Conservation (phyloP, 345 rosid genomes). For the Eucalyptus paniculata region DNA sequence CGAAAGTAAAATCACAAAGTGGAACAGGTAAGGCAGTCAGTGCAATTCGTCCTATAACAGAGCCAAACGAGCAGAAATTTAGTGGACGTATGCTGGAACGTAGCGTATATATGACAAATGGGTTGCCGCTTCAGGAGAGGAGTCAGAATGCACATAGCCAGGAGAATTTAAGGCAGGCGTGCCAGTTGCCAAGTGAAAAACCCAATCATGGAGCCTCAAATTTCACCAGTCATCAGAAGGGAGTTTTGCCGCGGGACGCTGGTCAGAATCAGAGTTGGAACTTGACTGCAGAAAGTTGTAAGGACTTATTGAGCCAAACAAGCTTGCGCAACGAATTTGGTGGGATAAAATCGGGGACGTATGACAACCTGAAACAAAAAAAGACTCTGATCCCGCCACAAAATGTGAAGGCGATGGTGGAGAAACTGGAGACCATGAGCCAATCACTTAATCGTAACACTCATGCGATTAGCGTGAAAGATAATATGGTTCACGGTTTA, state of each 20-base stretch:
- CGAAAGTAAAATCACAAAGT: background rate
- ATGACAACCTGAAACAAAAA: background rate
- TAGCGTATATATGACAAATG: background rate
- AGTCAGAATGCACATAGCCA: background rate
- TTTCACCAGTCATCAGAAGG: background rate
- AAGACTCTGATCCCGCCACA: background rate
- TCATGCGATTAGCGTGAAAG: background rate
- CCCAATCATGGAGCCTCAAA: background rate
- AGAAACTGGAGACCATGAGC: background rate
- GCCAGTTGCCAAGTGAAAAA: background rate
- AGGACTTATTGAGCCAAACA: background rate
- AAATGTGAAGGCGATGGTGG: background rate
- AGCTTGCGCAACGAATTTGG: background rate
- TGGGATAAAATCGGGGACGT: background rate
- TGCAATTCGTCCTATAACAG: background rate
- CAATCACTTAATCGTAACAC: background rate
- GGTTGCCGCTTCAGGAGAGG: background rate
- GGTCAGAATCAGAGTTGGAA: background rate
- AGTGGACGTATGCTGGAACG: background rate
- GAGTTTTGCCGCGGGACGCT: background rate
- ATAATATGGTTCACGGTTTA: constrained; percentile 1
- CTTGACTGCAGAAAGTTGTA: background rate
- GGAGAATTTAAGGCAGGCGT: background rate
- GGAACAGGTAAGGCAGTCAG: background rate
- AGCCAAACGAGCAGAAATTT: background rate